These are phyloP conservation scores for Yamadazyma dendronema DNA, from an alignment of 1,139 yeast genomes.

Conservation along the genomic window DNA sequence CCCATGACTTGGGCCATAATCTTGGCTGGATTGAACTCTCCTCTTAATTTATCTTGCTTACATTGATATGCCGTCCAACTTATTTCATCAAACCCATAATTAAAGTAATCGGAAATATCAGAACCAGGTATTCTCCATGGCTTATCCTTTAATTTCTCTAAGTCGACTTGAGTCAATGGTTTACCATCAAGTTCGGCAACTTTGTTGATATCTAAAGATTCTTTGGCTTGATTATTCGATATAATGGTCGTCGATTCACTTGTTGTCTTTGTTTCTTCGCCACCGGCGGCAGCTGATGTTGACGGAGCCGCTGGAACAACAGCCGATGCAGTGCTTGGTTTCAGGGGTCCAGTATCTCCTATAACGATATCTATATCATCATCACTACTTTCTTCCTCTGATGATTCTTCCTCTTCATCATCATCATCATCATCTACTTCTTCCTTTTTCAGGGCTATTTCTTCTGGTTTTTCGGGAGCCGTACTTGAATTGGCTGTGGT, in stretches of 20 bases:
- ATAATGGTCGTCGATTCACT: conserved; percentile 43
- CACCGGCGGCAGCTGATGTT: conserved; percentile 13
- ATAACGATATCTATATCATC: conserved; percentile 46
- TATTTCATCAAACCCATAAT: conserved; percentile 93
- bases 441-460: conserved; percentile 10
- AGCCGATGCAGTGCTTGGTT: conserved; percentile 17
- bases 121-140: conserved; percentile 99
- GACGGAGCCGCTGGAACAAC: conserved; percentile 7
- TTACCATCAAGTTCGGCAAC: conserved; percentile 81
- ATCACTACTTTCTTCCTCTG: conserved; percentile 37
- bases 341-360: conserved; percentile 27
- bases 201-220: conserved; percentile 67
- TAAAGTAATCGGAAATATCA: conserved; percentile 89
- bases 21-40: conserved; percentile 70
- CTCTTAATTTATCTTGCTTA: conserved; percentile 79
- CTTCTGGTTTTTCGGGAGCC: not conserved
- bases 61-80: conserved; percentile 94
- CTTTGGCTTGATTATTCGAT: conserved; percentile 32
- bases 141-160: conserved; percentile 82
- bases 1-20: conserved; percentile 46
- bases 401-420: conserved; percentile 33
- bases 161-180: conserved; percentile 79
- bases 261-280: conserved; percentile 23
- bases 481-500: conserved; percentile 3
- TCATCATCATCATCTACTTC: conserved; percentile 28